Base-by-base conservation (phyloP, 148 eudicot genomes). In the Rhododendron ferrugineum region DNA sequence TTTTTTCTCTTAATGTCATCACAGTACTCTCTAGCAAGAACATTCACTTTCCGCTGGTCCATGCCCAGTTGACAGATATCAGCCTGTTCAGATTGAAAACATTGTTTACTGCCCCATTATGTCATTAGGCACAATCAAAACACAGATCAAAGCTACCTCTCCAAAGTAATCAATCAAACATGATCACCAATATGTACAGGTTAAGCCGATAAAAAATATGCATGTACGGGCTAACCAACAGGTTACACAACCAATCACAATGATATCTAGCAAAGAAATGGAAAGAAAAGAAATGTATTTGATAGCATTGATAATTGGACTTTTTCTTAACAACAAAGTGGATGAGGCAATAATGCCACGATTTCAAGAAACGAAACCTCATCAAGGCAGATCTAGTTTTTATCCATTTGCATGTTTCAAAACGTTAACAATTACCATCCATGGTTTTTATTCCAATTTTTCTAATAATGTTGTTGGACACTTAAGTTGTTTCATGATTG, bases 31-130 rank as follows among this genome's bases (percentile, higher is more conserved):
- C 99, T 91, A 75, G 98, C 99, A 86, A 97, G 93, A 36, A 97
- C 91, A 87, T 97, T 97, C 84, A 97, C 99, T 92, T 97, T 97
- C 77, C 98, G 92, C 76, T 96, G 98, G 88, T 97, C 98, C 98
- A 94, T 95, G 46, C 99, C 99, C 87, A 97, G 82, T 84, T 95
- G 99, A 87, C 99, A 97, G 68, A 97, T 97, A 88, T 97, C 99
- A 83, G 99, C 99, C 99, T 94, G 88, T 85, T 20, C 32, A 82
- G 42, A 84, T 36, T 20, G 77, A 64, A 40, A 10, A 84, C 26
- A 28, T 37, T 46, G 73, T 40, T 34, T 49, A 42, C 37, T 46
- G 54, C 7, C 73, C 77, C 23, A 20, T 26, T n/a, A 15, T 47
- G 68, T 64, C 52, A 47, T 30, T 23, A 34, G 5, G 36, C 40